phyloP scores from a whole-genome alignment of 805 yeast genomes.

The Kodamaea restingae region DNA sequence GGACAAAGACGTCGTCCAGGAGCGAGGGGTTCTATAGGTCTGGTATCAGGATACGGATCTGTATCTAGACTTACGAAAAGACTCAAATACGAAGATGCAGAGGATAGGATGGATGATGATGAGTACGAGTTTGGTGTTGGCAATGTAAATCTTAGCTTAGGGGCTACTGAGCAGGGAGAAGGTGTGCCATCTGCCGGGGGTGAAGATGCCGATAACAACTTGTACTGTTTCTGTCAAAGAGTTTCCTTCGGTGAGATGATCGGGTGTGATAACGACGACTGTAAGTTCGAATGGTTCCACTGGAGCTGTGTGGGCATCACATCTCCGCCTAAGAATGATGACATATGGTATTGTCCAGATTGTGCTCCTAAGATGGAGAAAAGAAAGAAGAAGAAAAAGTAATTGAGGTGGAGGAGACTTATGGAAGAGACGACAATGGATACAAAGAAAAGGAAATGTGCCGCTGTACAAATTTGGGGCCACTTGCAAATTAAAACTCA shows the following conservation, averaged over 20 bases:
- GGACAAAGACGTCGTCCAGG: slow-evolving; percentile 26
- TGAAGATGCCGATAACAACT: slow-evolving; percentile 39
- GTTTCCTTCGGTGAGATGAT: slow-evolving; percentile 96
- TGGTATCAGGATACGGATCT: not conserved
- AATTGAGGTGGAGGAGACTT: no score
- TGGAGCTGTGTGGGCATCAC: slow-evolving; percentile 89
- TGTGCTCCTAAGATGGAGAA: slow-evolving; percentile 55
- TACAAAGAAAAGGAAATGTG: no score
- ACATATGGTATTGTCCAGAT: slow-evolving; percentile 85
- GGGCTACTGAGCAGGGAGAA: slow-evolving; percentile 23
- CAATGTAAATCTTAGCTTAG: slow-evolving; percentile 8
- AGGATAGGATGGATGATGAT: slow-evolving; percentile 9
- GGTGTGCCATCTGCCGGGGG: slow-evolving; percentile 29
- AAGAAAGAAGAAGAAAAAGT: slow-evolving; percentile 39
- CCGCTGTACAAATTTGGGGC: no score
- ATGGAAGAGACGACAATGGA: not conserved
- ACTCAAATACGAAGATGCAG: slow-evolving; percentile 14
- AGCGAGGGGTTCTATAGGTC: slow-evolving; percentile 7
- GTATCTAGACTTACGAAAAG: slow-evolving; percentile 9
- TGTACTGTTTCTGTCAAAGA: slow-evolving; percentile 88
- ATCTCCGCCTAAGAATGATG: slow-evolving; percentile 82
- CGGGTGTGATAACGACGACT: slow-evolving; percentile 88
- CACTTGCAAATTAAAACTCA: no score
- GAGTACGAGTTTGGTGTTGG: slow-evolving; percentile 10
- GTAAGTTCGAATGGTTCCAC: slow-evolving; percentile 94